These are phyloP conservation scores for Cyberlindnera maritima DNA, from an alignment of 805 yeast species.

Conservation along the genomic window DNA sequence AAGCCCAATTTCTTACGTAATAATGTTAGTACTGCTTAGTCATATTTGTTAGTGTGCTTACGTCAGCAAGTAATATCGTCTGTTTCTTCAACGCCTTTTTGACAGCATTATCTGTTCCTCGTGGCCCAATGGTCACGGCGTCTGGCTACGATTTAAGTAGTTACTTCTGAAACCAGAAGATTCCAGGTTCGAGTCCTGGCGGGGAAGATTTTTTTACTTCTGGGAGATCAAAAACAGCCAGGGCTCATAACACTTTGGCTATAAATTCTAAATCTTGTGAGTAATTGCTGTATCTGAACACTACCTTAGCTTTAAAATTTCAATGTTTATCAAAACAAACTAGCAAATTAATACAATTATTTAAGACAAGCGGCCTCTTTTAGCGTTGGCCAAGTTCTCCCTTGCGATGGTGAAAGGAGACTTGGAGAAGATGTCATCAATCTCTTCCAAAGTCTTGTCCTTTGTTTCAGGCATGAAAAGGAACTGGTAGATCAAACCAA, in stretches of 20 bases:
- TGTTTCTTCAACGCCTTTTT: not conserved
- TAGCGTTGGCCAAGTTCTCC: constrained; percentile 26
- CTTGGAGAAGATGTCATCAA: constrained; percentile 57
- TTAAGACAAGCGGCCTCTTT: not conserved
- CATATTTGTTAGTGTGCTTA: too few relatives aligned
- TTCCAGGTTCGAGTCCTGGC: constrained; percentile 37
- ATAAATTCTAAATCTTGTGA: too few relatives aligned
- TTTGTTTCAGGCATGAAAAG: constrained; percentile 71
- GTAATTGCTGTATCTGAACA: too few relatives aligned
- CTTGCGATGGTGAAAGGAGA: constrained; percentile 38
- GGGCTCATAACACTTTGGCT: too few relatives aligned
- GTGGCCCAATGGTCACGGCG: constrained; percentile 78
- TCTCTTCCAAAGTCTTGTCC: constrained; percentile 68
- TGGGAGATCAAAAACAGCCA: too few relatives aligned
- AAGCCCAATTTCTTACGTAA: not conserved
- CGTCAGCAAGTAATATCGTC: not conserved
- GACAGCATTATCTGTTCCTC: constrained; percentile 46
- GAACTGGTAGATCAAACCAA: constrained; percentile 52
- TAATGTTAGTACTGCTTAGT: not conserved
- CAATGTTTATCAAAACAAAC: not conserved
- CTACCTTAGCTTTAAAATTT: too few relatives aligned
- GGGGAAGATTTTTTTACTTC: constrained; percentile 29
- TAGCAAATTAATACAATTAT: too few relatives aligned
- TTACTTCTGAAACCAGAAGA: constrained; percentile 37
- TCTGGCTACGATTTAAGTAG: constrained; percentile 61